Percentiles rank a stretch among this genome's conserved stretches.
These are phyloP conservation scores for Aspergillus sp. DNA, from an alignment of 2,329 filamentous ascomycete species.

Conservation along the genomic window DNA sequence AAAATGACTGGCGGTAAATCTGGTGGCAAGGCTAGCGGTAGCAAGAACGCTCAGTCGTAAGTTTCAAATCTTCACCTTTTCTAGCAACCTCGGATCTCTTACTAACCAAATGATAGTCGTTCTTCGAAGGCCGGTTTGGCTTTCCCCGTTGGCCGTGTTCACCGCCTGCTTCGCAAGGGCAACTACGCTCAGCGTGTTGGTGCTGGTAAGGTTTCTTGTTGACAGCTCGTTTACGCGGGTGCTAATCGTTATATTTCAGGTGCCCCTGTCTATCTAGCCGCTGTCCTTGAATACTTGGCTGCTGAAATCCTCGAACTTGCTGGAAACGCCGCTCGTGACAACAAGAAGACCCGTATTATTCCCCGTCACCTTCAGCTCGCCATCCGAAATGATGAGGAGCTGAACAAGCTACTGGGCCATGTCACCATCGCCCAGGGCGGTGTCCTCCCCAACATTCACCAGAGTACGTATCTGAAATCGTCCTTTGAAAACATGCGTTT, in stretches of 20 bases:
- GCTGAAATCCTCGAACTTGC: constrained; percentile 99
- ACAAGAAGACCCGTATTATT: constrained; percentile 99
- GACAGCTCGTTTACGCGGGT: not conserved
- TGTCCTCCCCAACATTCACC: constrained; percentile 98
- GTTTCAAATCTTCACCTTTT: constrained; percentile 42
- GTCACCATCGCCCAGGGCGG: constrained; percentile 98
- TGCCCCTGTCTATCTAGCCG: constrained; percentile 94
- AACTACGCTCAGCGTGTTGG: constrained; percentile 99
- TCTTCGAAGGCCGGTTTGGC: constrained; percentile 99
- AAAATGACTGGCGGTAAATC: constrained; percentile 99
- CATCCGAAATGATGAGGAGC: constrained; percentile 98
- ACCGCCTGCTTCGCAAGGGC: constrained; percentile 97
- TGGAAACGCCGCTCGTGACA: constrained; percentile 97
- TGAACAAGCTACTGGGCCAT: constrained; percentile 97
- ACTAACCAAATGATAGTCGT: constrained; percentile 64
- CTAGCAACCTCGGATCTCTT: constrained; percentile 9
- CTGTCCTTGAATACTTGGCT: constrained; percentile 96
- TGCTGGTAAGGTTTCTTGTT: constrained; percentile 64
- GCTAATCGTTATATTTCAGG: constrained; percentile 36
- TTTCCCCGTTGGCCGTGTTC: constrained; percentile 98
- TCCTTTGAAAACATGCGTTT: constrained; percentile 74
- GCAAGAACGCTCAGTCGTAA: constrained; percentile 99
- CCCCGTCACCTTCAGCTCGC: constrained; percentile 98
- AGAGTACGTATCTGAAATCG: constrained; percentile 58
- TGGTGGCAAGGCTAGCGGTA: constrained; percentile 98